phyloP scores from a whole-genome alignment of 179 eudicot species.

The Corrigiola litoralis region DNA sequence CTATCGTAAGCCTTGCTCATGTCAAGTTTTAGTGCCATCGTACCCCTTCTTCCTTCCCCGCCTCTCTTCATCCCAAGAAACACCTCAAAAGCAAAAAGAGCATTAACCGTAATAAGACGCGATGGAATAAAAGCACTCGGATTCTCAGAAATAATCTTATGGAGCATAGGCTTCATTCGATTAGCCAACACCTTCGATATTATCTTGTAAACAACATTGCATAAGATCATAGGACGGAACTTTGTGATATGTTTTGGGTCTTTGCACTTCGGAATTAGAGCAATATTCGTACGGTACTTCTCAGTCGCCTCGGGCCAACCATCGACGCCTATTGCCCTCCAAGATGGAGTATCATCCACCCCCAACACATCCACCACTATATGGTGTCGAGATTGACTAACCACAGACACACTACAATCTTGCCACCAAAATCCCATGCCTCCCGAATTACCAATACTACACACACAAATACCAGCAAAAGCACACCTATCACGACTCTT shows the following conservation, averaged over 20 bases:
- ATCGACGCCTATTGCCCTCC: not conserved
- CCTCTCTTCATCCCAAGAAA: not conserved
- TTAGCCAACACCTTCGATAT: not conserved
- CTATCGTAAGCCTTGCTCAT: conserved; percentile 1
- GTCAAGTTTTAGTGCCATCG: not conserved
- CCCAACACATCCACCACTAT: not conserved
- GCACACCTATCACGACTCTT: not conserved
- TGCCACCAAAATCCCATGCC: not conserved
- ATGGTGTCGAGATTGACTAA: not conserved
- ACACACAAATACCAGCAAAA: not conserved
- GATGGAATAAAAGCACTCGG: conserved; percentile 1
- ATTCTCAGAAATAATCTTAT: not conserved
- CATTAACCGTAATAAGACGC: not conserved
- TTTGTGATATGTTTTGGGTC: not conserved
- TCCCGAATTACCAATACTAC: not conserved
- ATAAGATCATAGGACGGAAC: not conserved
- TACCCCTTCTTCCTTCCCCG: not conserved
- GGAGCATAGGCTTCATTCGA: not conserved
- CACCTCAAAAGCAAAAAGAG: not conserved
- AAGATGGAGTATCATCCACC: not conserved
- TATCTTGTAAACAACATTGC: not conserved
- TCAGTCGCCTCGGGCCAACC: not conserved
- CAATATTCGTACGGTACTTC: not conserved
- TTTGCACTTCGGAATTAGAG: not conserved
- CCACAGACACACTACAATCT: not conserved